phyloP scores from a whole-genome alignment of 2,329 filamentous ascomycete genomes.

The Colletotrichum falcatum region DNA sequence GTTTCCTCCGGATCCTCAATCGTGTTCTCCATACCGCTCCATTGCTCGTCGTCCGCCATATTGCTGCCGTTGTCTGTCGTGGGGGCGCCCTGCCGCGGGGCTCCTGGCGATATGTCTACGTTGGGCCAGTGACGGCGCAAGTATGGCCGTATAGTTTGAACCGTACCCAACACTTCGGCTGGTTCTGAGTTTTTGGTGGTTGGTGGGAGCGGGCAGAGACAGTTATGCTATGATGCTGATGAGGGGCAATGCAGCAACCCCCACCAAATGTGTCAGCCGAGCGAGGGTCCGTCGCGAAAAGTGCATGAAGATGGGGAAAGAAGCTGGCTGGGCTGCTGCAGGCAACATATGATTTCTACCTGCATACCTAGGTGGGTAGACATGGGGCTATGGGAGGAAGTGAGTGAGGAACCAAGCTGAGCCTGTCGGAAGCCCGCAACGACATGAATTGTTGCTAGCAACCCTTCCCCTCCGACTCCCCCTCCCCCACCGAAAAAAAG shows the following conservation, averaged over 20 bases:
- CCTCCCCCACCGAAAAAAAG: constrained; percentile 1
- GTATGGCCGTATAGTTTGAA: neutral
- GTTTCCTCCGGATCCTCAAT: constrained; percentile 83
- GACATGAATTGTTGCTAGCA: neutral
- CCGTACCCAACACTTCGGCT: neutral
- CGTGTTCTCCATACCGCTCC: constrained; percentile 73
- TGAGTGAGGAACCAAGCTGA: neutral
- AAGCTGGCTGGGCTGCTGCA: neutral
- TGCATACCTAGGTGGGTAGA: too few relatives aligned
- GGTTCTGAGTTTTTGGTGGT: constrained; percentile 18
- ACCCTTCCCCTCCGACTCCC: neutral
- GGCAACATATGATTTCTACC: neutral
- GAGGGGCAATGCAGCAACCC: constrained; percentile 18
- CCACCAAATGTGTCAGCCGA: neutral
- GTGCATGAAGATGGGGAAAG: neutral
- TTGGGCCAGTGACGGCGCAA: too few relatives aligned
- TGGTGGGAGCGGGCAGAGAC: neutral
- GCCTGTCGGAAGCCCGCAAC: neutral
- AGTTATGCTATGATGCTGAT: neutral
- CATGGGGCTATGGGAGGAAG: neutral
- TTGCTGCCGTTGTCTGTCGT: constrained; percentile 12
- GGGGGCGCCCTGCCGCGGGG: neutral
- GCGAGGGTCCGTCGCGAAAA: neutral
- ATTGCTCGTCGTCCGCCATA: constrained; percentile 56
- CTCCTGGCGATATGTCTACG: neutral